Conservation (phyloP, 2,329 filamentous ascomycete genomes). For the Aspergillus sp. region DNA sequence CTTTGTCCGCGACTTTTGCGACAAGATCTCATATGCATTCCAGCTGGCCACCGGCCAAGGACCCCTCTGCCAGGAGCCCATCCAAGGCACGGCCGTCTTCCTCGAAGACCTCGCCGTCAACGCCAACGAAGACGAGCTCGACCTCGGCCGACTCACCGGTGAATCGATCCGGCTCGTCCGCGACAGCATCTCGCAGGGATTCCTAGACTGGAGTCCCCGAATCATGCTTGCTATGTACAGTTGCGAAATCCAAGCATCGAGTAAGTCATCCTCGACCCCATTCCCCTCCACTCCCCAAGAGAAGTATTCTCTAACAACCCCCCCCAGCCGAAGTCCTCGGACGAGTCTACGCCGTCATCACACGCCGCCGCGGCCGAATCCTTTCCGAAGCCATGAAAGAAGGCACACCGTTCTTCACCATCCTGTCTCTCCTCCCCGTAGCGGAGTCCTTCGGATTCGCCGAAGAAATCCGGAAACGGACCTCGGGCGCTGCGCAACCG, state of each 20-base stretch:
- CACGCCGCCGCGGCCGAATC: constrained; percentile 83
- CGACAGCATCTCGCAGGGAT: constrained; percentile 77
- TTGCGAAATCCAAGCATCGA: constrained; percentile 94
- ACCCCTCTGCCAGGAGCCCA: constrained; percentile 86
- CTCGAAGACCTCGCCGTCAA: constrained; percentile 74
- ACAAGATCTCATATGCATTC: constrained; percentile 92
- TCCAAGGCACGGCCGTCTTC: constrained; percentile 89
- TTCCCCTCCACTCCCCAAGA: background rate
- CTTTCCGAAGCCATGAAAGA: constrained; percentile 90
- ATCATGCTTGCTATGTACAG: constrained; percentile 96
- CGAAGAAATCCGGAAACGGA: constrained; percentile 94
- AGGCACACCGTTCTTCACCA: constrained; percentile 94
- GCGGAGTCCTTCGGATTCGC: constrained; percentile 94
- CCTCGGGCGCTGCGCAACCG: constrained; percentile 83
- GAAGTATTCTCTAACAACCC: constrained; percentile 13
- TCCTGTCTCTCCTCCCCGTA: constrained; percentile 81
- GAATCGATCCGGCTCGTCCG: constrained; percentile 90
- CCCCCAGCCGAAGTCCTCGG: constrained; percentile 80
- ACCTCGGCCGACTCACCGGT: constrained; percentile 78
- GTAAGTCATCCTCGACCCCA: constrained; percentile 46
- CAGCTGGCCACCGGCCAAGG: constrained; percentile 88
- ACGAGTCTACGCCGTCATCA: constrained; percentile 96
- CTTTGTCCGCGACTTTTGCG: constrained; percentile 68
- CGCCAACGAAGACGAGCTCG: constrained; percentile 52
- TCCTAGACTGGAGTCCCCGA: constrained; percentile 95